phyloP scores from a whole-genome alignment of 140 eudicot genomes.

The Senecio squalidus region DNA sequence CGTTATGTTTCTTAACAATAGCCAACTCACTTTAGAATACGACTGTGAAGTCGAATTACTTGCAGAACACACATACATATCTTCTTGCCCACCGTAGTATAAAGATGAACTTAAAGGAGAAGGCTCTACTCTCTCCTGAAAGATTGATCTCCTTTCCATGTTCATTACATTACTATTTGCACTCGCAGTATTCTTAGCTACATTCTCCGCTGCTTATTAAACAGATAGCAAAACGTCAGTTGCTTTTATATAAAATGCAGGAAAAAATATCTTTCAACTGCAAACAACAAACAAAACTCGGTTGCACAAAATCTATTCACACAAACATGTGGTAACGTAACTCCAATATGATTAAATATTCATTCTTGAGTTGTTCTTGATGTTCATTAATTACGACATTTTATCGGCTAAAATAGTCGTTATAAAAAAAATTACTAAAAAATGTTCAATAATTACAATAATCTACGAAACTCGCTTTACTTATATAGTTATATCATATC shows the following conservation, averaged over 20 bases:
- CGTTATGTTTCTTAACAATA: not conserved
- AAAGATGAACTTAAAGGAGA: conserved; percentile 59
- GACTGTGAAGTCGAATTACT: conserved; percentile 29
- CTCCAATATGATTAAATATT: too few species aligned
- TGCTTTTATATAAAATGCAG: not conserved
- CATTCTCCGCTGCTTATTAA: conserved; percentile 19
- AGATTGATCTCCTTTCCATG: conserved; percentile 40
- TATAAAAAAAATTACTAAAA: too few species aligned
- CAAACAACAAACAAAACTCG: not conserved
- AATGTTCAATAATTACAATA: conserved; percentile 6
- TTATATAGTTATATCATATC: not conserved
- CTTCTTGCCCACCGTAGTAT: conserved; percentile 70
- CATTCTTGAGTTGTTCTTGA: not conserved
- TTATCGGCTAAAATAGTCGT: too few species aligned
- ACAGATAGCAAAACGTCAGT: not conserved
- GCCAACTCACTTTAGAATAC: conserved; percentile 31
- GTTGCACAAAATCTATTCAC: not conserved
- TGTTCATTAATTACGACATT: not conserved
- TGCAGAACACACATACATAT: conserved; percentile 53
- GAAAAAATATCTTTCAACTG: not conserved
- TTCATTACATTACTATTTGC: conserved; percentile 26
- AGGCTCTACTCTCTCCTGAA: conserved; percentile 41
- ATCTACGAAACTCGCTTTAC: conserved; percentile 2
- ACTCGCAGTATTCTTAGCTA: conserved; percentile 24
- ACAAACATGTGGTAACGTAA: too few species aligned